Evolutionary conservation across 176 grass and related monocot species (phyloP).

Genomic region (Themeda triandra): DNA sequence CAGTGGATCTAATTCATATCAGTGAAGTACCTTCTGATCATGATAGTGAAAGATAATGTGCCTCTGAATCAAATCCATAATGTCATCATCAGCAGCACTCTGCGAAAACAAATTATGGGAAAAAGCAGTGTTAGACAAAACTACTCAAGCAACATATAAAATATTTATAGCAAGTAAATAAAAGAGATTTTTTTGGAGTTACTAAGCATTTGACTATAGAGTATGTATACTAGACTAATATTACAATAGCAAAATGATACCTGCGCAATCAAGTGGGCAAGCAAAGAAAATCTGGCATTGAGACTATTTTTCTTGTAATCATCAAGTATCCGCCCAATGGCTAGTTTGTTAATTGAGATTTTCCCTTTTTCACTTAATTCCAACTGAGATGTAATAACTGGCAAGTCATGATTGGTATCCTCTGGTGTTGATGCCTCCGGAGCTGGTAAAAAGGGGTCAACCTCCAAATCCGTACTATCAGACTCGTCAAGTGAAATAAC

Average conservation of each 20-base stretch:
- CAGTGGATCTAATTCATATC: neutral
- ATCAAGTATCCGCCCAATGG: conserved; percentile 66
- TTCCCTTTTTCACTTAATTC: conserved; percentile 69
- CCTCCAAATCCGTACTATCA: conserved; percentile 58
- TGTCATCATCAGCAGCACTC: conserved; percentile 66
- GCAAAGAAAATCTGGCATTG: conserved; percentile 63
- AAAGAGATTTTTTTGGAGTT: neutral
- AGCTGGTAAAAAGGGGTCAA: conserved; percentile 51
- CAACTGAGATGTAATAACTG: conserved; percentile 58
- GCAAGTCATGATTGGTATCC: conserved; percentile 70
- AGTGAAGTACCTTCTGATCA: conserved; percentile 72
- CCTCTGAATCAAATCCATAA: conserved; percentile 74
- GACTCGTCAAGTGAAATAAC: conserved; percentile 37
- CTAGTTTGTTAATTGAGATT: conserved; percentile 46
- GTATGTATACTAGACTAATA: conserved; percentile 19
- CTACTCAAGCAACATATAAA: conserved; percentile 9
- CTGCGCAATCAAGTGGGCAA: conserved; percentile 89
- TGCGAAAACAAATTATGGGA: conserved; percentile 38
- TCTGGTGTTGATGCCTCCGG: conserved; percentile 37
- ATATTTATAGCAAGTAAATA: conserved; percentile 18
- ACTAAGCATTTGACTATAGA: neutral
- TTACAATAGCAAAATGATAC: conserved; percentile 42
- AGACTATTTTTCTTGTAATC: conserved; percentile 54
- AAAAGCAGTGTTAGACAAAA: conserved; percentile 17
- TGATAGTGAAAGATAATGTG: conserved; percentile 70